Evolutionary conservation across 225 moss, liverwort and hornwort genomes (phyloP).

Genomic region (Sphagnum contortum): DNA sequence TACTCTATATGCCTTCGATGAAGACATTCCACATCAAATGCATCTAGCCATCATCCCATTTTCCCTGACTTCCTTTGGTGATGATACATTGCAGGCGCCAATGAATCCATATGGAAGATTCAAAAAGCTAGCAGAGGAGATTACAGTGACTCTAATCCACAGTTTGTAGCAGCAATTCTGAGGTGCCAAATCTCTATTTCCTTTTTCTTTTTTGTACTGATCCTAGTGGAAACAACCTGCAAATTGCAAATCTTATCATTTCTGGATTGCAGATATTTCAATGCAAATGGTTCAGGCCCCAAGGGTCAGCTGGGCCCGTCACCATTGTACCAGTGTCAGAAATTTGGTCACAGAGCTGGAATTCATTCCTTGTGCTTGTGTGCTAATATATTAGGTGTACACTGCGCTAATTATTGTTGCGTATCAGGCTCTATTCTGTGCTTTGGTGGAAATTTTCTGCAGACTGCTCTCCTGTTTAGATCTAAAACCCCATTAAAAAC

Average conservation of each 20-base stretch:
- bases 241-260: too few relatives aligned
- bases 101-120: constrained; percentile 7
- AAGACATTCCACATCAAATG: too few relatives aligned
- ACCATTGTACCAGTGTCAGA: constrained; percentile 3
- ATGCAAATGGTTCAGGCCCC: constrained; percentile 3
- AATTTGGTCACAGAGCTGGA: constrained; percentile 5
- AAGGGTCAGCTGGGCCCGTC: constrained; percentile 6
- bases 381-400: too few relatives aligned
- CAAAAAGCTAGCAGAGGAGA: constrained; percentile 4
- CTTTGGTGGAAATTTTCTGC: too few relatives aligned
- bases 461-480: too few relatives aligned
- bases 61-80: not conserved
- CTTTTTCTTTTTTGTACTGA: too few relatives aligned
- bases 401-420: too few relatives aligned
- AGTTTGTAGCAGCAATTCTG: constrained; percentile 16
- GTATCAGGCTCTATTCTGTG: too few relatives aligned
- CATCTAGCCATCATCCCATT: too few relatives aligned
- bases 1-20: not conserved
- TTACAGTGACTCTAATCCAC: constrained; percentile 4
- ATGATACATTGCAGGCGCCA: constrained; percentile 6
- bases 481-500: too few relatives aligned
- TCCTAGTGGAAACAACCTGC: too few relatives aligned
- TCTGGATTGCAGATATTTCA: constrained; percentile 5
- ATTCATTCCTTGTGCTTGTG: too few relatives aligned
- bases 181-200: not conserved